Conservation (phyloP, 2,329 filamentous ascomycete species). For the Simplicillium aogashimaense region DNA sequence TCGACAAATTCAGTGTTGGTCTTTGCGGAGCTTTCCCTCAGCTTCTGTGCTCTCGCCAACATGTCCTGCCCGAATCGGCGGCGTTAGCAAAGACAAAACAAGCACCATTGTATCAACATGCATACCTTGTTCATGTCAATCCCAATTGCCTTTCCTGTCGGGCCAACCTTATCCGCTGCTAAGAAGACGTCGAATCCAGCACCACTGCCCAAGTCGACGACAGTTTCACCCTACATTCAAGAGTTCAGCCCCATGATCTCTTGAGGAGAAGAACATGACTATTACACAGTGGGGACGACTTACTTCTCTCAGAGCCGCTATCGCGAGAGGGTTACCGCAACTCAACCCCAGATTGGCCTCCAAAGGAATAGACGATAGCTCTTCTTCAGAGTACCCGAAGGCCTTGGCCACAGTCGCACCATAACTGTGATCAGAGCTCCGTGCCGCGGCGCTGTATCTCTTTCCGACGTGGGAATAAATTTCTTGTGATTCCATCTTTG, state of each 20-base stretch:
- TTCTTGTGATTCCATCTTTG: conserved; percentile 15
- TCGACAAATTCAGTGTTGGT: conserved; percentile 39
- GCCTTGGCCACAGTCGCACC: conserved; percentile 33
- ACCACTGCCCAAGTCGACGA: conserved; percentile 47
- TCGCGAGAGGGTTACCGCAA: conserved; percentile 42
- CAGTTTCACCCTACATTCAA: conserved; percentile 37
- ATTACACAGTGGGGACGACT: background rate
- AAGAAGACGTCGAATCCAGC: conserved; percentile 49
- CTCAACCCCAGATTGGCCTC: conserved; percentile 42
- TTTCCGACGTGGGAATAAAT: conserved; percentile 24
- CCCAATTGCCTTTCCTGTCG: conserved; percentile 38
- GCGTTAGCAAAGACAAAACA: too few relatives aligned
- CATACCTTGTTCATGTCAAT: conserved; percentile 49
- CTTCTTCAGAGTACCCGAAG: conserved; percentile 40
- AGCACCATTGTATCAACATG: too few relatives aligned
- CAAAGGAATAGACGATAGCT: conserved; percentile 33
- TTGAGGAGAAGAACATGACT: too few relatives aligned
- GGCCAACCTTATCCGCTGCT: conserved; percentile 38
- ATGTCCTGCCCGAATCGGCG: conserved; percentile 32
- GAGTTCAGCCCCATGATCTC: too few relatives aligned
- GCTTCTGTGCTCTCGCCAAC: conserved; percentile 37
- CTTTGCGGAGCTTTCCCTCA: conserved; percentile 24
- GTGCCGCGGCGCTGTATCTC: conserved; percentile 22
- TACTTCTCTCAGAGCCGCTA: conserved; percentile 35
- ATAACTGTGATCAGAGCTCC: conserved; percentile 16